A percentile compares a stretch with the other conserved stretches of the same genome.
phyloP scores from a whole-genome alignment of 176 grass and related monocot genomes.

The Cenchrus americanus region DNA sequence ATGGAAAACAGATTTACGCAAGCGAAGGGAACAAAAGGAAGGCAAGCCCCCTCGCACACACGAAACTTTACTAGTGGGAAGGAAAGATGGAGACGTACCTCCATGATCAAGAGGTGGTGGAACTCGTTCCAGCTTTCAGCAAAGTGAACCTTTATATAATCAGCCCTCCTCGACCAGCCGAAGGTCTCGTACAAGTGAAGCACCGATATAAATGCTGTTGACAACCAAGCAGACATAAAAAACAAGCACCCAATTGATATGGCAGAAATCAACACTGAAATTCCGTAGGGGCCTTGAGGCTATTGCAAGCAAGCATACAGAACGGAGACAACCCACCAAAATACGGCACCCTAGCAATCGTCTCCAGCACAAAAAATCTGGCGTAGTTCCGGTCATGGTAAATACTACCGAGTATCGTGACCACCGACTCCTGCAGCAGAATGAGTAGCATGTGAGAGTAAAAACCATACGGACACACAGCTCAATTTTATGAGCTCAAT shows the following conservation, averaged over 20 bases:
- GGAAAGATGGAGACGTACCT: conserved; percentile 51
- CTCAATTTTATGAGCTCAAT: neutral
- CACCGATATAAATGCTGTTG: conserved; percentile 93
- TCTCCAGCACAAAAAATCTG: conserved; percentile 93
- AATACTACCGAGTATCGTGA: conserved; percentile 57
- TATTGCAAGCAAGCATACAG: neutral
- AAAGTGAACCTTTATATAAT: conserved; percentile 98
- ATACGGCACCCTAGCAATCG: conserved; percentile 89
- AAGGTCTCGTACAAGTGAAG: conserved; percentile 97
- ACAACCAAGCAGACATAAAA: neutral
- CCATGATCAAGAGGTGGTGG: conserved; percentile 97
- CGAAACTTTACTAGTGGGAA: neutral
- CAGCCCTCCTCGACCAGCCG: conserved; percentile 84
- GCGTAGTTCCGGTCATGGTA: conserved; percentile 83
- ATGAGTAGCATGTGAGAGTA: neutral
- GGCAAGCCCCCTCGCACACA: neutral
- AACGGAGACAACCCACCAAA: conserved; percentile 64
- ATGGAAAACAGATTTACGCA: neutral
- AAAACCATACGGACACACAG: neutral
- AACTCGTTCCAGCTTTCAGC: conserved; percentile 95
- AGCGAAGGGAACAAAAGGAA: neutral
- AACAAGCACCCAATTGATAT: neutral
- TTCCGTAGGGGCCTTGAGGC: neutral
- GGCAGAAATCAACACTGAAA: neutral
- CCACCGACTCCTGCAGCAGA: conserved; percentile 63